A percentile compares a stretch with the other conserved stretches of the same genome.
Conservation (phyloP, 2,329 filamentous ascomycete genomes). For the Sphaerulina musiva region DNA sequence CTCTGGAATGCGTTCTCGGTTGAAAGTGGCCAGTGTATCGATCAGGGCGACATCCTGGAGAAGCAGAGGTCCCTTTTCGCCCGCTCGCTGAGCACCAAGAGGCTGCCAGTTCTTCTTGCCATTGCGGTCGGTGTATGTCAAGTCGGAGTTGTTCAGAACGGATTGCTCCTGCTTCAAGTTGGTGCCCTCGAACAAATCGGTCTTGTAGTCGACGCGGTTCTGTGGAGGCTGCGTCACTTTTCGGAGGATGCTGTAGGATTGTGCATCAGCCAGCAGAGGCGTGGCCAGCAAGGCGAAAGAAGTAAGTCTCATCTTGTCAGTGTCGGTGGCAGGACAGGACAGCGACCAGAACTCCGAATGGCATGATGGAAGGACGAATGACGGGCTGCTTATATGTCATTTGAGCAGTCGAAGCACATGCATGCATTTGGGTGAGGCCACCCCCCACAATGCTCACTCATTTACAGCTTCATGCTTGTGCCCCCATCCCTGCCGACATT, state of each 20-base stretch:
- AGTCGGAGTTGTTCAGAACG: conserved; percentile 27
- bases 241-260: conserved; percentile 12
- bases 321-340: background rate
- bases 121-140: conserved; percentile 29
- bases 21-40: conserved; percentile 59
- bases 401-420: background rate
- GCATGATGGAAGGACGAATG: background rate
- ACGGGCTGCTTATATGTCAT: background rate
- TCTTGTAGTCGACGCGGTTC: conserved; percentile 17
- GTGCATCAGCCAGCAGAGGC: conserved; percentile 12
- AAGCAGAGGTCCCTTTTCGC: conserved; percentile 52
- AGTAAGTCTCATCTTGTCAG: conserved; percentile 14
- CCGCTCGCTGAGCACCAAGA: conserved; percentile 41
- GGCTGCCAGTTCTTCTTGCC: conserved; percentile 29
- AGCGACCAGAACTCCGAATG: background rate
- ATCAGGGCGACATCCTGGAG: conserved; percentile 62
- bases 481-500: too few relatives aligned
- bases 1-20: conserved; percentile 64
- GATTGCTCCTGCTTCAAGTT: conserved; percentile 24
- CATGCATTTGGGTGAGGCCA: too few relatives aligned
- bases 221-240: conserved; percentile 12
- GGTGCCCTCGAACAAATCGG: conserved; percentile 27
- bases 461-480: too few relatives aligned
- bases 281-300: conserved; percentile 8
- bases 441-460: too few relatives aligned